A percentile compares a stretch with the other conserved stretches of the same genome.
phyloP scores from a whole-genome alignment of 805 yeast genomes.

The Komagataella phaffii region DNA sequence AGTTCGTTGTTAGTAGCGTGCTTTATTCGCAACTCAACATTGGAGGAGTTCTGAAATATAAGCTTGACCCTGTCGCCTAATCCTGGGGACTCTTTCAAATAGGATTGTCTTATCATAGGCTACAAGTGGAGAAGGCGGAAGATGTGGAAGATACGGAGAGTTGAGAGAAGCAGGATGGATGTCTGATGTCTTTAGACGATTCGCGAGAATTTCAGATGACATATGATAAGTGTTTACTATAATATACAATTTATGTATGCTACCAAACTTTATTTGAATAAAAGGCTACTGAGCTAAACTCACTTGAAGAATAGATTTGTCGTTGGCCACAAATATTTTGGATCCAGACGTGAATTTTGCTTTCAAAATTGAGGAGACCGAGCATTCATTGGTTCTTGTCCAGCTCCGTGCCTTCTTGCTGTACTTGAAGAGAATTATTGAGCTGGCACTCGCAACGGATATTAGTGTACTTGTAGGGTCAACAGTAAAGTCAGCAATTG shows the following conservation, averaged over 20 bases:
- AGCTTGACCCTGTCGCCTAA: not conserved
- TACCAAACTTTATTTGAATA: not conserved
- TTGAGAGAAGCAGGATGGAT: not conserved
- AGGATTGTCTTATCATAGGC: not conserved
- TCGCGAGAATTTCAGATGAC: not conserved
- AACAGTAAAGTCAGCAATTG: not conserved
- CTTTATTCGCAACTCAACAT: constrained; percentile 5
- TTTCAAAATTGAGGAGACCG: not conserved
- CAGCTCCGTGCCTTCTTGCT: constrained; percentile 11
- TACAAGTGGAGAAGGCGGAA: not conserved
- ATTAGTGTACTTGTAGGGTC: constrained; percentile 1
- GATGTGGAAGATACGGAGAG: not conserved
- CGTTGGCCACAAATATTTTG: not conserved
- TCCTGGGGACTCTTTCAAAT: not conserved
- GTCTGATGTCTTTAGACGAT: not conserved
- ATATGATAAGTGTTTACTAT: not conserved
- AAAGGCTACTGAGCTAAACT: not conserved
- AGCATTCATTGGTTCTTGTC: constrained; percentile 1
- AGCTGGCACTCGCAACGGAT: constrained; percentile 5
- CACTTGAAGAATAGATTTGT: not conserved
- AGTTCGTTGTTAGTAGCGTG: constrained; percentile 39
- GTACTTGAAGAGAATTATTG: constrained; percentile 6
- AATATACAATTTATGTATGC: not conserved
- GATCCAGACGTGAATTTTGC: not conserved
- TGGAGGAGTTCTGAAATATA: not conserved